Base-by-base conservation (phyloP, 176 grass and related monocot species). In the Triticum aestivum region DNA sequence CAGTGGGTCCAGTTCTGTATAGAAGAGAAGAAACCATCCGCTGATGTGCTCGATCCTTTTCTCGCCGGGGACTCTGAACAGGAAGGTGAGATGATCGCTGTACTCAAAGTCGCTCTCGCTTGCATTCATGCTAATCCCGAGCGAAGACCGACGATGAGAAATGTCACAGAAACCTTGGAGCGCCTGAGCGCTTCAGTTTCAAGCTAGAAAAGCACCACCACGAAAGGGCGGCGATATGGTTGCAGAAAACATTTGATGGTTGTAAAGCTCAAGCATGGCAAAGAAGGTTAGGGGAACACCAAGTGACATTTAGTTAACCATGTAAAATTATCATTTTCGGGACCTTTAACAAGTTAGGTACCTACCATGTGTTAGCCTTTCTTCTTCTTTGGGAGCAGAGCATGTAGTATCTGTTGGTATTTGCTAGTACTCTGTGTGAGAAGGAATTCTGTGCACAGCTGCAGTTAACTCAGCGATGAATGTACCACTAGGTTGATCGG, bases 1-100 rank as follows among this genome's bases (percentile, higher is more conserved):
- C 90, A 86, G 32, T 96, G 96, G 96, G 88, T 98, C 20, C 91
- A 94, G 33, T 88, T 96, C 38, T 98, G 91, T 75, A 98, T 98
- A 24, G 87, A 96, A 71, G 93, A 94, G 67, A 94, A 96, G 88
- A 98, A 92, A 77, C 88, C 92, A 0, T 93, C 93, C 10, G 79
- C 92, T 0, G 85, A 98, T 58, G 88, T 98, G 56, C 84, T 98
- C 3, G 96, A 98, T 62, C 83, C 91, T 39, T 88, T 83, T 56
- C 92, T 98, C 11, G 84, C 90, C 15, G 69, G 85, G 26, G 88
- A 94, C 52, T 80, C 90, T 1, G 85, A 88, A 75, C 58, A 77
- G 72, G 92, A 98, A 69, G 90, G 94, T 56, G 93, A 98, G 88
- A 94, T 96, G 64, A 90, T 96, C 2, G 41, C 81, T n/a, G 90